These are phyloP conservation scores for Penicillium angulare DNA, from an alignment of 495 filamentous ascomycete genomes.

Conservation along the genomic window DNA sequence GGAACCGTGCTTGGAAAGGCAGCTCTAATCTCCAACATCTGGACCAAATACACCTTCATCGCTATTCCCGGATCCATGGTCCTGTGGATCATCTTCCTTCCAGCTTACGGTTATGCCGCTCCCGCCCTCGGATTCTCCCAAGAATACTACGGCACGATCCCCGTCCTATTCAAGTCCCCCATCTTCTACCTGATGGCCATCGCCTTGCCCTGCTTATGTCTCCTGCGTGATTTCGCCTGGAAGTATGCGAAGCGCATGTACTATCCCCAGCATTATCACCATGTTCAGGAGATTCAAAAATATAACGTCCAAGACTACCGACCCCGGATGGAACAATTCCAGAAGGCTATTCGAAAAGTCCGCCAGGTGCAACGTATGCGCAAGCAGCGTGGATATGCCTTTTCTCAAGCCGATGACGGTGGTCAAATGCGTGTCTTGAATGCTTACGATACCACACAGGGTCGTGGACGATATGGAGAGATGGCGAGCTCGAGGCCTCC, in stretches of 20 bases:
- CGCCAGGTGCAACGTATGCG: slow-evolving; percentile 98
- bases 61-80: slow-evolving; percentile 92
- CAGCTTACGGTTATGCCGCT: slow-evolving; percentile 85
- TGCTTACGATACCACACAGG: slow-evolving; percentile 94
- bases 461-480: slow-evolving; percentile 91
- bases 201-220: slow-evolving; percentile 75
- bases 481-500: slow-evolving; percentile 73
- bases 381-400: slow-evolving; percentile 97
- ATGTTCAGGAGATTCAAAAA: slow-evolving; percentile 99
- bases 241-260: slow-evolving; percentile 95
- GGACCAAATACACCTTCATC: slow-evolving; percentile 97
- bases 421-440: slow-evolving; percentile 79
- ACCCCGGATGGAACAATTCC: slow-evolving; percentile 99
- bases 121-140: slow-evolving; percentile 78
- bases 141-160: slow-evolving; percentile 84
- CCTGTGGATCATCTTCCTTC: slow-evolving; percentile 88
- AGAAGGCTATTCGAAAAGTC: slow-evolving; percentile 98
- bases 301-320: slow-evolving; percentile 99
- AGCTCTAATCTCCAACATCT: slow-evolving; percentile 90
- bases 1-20: slow-evolving; percentile 94
- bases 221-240: slow-evolving; percentile 83
- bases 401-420: slow-evolving; percentile 95
- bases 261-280: slow-evolving; percentile 91
- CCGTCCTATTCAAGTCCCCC: slow-evolving; percentile 74
- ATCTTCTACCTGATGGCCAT: slow-evolving; percentile 88